Base-by-base conservation (phyloP, 2,329 filamentous ascomycete genomes). In the Ophiostoma angusticollis region DNA sequence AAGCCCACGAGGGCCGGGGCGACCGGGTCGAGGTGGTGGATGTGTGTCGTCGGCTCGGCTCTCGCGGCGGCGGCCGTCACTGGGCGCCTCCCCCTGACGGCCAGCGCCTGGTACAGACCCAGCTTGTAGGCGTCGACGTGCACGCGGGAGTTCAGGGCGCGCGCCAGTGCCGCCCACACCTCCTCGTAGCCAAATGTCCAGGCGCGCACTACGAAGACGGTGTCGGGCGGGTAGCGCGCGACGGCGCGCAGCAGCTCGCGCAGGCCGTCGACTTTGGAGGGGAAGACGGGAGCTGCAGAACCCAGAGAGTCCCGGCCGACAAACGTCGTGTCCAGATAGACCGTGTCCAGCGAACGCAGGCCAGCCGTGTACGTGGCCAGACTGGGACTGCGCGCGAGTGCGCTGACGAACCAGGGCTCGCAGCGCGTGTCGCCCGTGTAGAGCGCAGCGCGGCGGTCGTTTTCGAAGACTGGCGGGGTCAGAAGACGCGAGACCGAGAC, bases 111-210 rank as follows among this genome's bases (percentile, higher is more conserved):
- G 52, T 93, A 95, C 0, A 95, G 65, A 1, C 68, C 60, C 51
- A 80, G 65, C 48, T 87, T 84, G 54, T 95, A 95, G 13, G 73
- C 63, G 53, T 93, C 85, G 3, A 95, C 73, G 50, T 95, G 89
- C 58, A 79, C 78, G 52, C 67, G 70, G 3, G 78, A 79, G 6
- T 72, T 60, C 1, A 95, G 62, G 9, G 76, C 73, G 17, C 77
- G 71, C 0, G 85, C 78, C 1, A 96, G 60, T 0, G 84, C 80
- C 42, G 86, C 64, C 86, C 86, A 95, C 0, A 94, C 85, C 37
- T 93, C 82, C 54, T 96, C 87, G 46, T 95, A 27, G 49, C 83
- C 84, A 53, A 91, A 91, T 0, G 89, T 95, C 86, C 87, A 94
- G 1, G 85, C 74, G 41, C 86, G 74, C 32, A 96, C 70, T 55